Conservation (phyloP, 306 rosid genomes). For the Quercus mongolica region DNA sequence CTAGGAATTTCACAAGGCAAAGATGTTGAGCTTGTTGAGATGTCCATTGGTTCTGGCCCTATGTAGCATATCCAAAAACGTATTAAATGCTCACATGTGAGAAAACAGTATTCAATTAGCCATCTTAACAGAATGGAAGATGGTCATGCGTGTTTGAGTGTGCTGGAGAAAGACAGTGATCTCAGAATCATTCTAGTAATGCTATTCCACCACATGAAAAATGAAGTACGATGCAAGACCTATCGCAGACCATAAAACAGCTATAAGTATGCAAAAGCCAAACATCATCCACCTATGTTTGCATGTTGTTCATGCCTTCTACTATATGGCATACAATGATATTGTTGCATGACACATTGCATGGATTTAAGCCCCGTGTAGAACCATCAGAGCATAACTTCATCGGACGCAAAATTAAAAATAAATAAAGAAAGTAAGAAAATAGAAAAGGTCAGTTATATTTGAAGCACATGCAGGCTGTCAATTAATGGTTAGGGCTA, state of each 20-base stretch:
- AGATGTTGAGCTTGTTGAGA: slow-evolving; percentile 29
- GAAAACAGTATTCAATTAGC: neutral
- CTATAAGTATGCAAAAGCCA: neutral
- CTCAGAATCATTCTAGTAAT: neutral
- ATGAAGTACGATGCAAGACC: neutral
- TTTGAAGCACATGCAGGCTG: neutral
- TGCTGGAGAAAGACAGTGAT: neutral
- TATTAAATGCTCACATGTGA: neutral
- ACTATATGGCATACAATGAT: neutral
- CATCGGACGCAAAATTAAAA: too few relatives aligned
- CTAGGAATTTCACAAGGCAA: slow-evolving; percentile 34
- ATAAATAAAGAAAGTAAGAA: neutral
- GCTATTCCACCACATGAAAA: neutral
- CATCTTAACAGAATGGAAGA: neutral
- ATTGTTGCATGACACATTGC: neutral
- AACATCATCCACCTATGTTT: neutral
- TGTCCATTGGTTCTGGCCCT: slow-evolving; percentile 74
- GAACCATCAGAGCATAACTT: neutral
- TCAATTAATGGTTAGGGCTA: neutral
- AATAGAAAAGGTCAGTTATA: neutral
- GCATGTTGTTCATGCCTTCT: neutral
- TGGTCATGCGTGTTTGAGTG: neutral
- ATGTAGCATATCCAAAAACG: slow-evolving; percentile 7
- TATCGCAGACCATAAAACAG: neutral
- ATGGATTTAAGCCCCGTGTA: neutral